phyloP scores from a whole-genome alignment of 305 asterid genomes.

The Petunia hybrid region DNA sequence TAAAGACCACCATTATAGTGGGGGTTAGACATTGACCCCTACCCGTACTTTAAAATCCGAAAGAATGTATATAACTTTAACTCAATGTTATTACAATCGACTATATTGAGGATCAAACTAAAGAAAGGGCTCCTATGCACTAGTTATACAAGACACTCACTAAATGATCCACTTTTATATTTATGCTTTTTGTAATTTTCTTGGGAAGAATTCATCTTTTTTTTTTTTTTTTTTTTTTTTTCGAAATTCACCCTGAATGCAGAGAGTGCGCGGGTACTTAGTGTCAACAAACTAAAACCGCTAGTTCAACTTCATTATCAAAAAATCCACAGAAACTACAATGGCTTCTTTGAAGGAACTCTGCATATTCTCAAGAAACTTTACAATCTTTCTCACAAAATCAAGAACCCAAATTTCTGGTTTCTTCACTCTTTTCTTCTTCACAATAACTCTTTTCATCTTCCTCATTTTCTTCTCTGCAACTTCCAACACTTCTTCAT shows the following conservation, averaged over 20 bases:
- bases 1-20: too few species aligned
- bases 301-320: neutral
- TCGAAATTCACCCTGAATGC: neutral
- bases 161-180: neutral
- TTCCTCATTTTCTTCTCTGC: constrained; percentile 42
- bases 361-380: constrained; percentile 40
- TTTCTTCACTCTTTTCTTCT: constrained; percentile 43
- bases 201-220: too few species aligned
- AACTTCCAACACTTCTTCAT: constrained; percentile 39
- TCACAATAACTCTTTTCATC: constrained; percentile 40
- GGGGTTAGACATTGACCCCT: too few species aligned
- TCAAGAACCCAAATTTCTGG: constrained; percentile 39
- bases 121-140: too few species aligned
- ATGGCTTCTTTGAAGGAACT: constrained; percentile 53
- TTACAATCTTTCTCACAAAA: constrained; percentile 32
- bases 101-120: too few species aligned
- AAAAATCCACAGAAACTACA: neutral
- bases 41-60: too few species aligned
- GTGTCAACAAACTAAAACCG: neutral
- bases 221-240: neutral
- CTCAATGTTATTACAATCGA: too few species aligned
- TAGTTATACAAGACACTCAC: neutral
- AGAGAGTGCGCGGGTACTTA: neutral
- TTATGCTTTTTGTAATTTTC: neutral
- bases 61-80: too few species aligned